These are phyloP conservation scores for Heimioporus retisporus DNA, from an alignment of 1,284 basidiomycete genomes.

Conservation along the genomic window DNA sequence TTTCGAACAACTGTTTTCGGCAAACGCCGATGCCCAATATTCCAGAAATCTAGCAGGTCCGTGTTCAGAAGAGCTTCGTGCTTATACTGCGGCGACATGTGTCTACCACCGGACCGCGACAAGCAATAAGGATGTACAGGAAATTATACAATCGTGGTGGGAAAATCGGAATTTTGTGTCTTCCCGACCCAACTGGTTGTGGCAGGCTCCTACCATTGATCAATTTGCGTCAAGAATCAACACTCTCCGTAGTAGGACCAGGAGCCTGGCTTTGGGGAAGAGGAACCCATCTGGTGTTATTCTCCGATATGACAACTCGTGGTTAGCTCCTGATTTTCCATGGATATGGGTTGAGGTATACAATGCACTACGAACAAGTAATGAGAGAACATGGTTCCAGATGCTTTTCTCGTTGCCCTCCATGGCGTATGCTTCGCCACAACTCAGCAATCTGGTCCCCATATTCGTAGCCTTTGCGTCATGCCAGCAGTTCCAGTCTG, in stretches of 20 bases:
- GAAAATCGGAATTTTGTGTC: no score
- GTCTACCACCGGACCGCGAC: slow-evolving; percentile 14
- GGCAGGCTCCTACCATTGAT: no score
- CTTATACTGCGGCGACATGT: slow-evolving; percentile 16
- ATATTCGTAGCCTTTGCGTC: slow-evolving; percentile 15
- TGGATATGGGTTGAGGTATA: slow-evolving; percentile 43
- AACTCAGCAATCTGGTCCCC: slow-evolving; percentile 27
- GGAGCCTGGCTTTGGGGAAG: background rate
- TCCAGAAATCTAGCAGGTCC: slow-evolving; percentile 17
- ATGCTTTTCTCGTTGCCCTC: slow-evolving; percentile 43
- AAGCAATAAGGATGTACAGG: slow-evolving; percentile 6
- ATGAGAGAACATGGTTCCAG: slow-evolving; percentile 23
- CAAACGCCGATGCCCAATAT: slow-evolving; percentile 23
- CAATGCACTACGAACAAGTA: slow-evolving; percentile 32
- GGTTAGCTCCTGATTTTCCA: slow-evolving; percentile 25
- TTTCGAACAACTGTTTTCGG: background rate
- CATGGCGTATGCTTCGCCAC: slow-evolving; percentile 37
- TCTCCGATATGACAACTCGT: slow-evolving; percentile 26
- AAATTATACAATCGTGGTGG: slow-evolving; percentile 13
- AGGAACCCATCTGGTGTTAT: background rate
- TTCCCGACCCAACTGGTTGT: no score
- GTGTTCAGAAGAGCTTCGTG: slow-evolving; percentile 20
- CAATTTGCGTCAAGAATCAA: no score
- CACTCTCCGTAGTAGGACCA: no score
- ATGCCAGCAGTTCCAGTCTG: slow-evolving; percentile 10